phyloP scores from a whole-genome alignment of 352 stramenopile species.

The Peronospora destructor region DNA sequence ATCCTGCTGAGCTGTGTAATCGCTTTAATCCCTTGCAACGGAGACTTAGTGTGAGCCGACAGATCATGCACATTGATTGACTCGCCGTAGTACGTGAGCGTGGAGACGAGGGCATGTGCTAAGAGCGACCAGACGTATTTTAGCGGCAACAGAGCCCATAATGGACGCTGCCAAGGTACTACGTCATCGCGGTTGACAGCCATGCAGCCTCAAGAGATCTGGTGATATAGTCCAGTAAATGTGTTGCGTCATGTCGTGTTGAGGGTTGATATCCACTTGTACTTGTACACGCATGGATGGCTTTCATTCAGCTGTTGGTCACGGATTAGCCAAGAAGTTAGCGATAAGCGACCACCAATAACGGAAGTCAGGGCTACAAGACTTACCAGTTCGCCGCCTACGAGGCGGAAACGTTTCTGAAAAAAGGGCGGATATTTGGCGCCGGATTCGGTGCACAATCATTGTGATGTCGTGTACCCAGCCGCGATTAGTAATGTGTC shows the following conservation, averaged over 20 bases:
- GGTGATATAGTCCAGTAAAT: constrained; percentile 3
- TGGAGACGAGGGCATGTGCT: too few species aligned
- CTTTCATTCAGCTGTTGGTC: constrained; percentile 22
- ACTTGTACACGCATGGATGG: constrained; percentile 17
- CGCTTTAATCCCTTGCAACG: too few species aligned
- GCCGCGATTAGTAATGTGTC: constrained; percentile 14
- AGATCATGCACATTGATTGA: too few species aligned
- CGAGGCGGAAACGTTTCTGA: constrained; percentile 21
- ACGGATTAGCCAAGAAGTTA: constrained; percentile 10
- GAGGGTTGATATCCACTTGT: constrained; percentile 10
- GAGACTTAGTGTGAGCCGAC: too few species aligned
- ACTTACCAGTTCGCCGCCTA: constrained; percentile 7
- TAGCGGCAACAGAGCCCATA: constrained; percentile 2
- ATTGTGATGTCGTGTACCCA: constrained; percentile 19
- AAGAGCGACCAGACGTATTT: too few species aligned
- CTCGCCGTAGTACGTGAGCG: too few species aligned
- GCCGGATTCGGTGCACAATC: background rate
- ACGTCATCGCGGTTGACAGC: constrained; percentile 38
- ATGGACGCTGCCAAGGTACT: constrained; percentile 12
- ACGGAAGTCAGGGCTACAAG: too few species aligned
- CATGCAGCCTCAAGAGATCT: constrained; percentile 12
- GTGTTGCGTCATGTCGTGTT: background rate
- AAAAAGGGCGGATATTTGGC: constrained; percentile 14
- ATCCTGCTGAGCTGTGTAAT: too few species aligned
- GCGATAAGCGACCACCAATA: background rate